These are phyloP conservation scores for Linaria vulgaris DNA, from an alignment of 257 asterid species.

Conservation along the genomic window DNA sequence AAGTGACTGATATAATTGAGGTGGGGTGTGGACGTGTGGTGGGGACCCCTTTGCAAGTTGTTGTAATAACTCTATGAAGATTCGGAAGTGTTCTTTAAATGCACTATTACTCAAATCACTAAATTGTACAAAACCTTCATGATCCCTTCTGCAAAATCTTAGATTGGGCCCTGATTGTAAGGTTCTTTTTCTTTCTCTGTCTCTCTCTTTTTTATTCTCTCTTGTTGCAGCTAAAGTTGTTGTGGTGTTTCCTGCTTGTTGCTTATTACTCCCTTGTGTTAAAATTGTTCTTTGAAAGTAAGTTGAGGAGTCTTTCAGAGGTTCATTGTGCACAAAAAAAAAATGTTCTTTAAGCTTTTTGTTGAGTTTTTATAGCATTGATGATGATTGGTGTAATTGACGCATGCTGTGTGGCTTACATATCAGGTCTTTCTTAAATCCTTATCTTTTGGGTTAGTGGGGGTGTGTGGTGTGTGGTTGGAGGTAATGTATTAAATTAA, in stretches of 20 bases:
- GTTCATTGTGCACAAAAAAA: slow-evolving; percentile 1
- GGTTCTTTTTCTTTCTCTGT: slow-evolving; percentile 1
- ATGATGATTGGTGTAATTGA: slow-evolving; percentile 7
- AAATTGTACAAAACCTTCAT: slow-evolving; percentile 6
- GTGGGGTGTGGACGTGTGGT: neutral
- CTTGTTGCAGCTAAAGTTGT: neutral
- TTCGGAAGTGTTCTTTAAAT: slow-evolving; percentile 18
- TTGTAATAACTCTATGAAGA: slow-evolving; percentile 3
- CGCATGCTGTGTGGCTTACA: slow-evolving; percentile 12
- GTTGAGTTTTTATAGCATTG: neutral
- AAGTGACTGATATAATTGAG: no score
- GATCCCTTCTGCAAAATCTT: slow-evolving; percentile 21
- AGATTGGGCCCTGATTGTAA: neutral
- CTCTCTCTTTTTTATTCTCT: neutral
- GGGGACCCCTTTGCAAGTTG: no score
- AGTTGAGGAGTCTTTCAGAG: slow-evolving; percentile 1
- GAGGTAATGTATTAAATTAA: no score
- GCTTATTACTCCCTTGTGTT: no score
- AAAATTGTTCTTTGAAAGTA: neutral
- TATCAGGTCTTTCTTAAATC: slow-evolving; percentile 8
- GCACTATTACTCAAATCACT: neutral
- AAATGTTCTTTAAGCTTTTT: slow-evolving; percentile 20
- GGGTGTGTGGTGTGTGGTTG: no score
- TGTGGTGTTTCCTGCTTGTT: slow-evolving; percentile 4
- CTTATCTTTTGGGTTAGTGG: no score